These are phyloP conservation scores for Trametes punicea DNA, from an alignment of 768 basidiomycete species.

Conservation along the genomic window DNA sequence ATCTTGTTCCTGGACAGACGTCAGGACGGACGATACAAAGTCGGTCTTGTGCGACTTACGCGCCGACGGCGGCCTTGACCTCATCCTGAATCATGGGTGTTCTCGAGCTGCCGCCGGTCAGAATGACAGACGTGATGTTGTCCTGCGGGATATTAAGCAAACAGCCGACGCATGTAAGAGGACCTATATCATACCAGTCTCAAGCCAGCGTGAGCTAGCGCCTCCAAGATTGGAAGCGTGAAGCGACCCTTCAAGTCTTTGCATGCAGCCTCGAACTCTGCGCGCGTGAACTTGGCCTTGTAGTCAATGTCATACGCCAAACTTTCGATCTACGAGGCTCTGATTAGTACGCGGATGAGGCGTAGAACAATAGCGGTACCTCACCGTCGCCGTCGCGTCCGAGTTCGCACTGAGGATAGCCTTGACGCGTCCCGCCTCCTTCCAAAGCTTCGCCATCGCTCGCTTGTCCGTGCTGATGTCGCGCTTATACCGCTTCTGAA, in stretches of 20 bases:
- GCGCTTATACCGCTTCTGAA: conserved; percentile 66
- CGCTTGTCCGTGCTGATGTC: conserved; percentile 71
- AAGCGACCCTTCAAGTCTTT: conserved; percentile 62
- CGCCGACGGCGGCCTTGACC: conserved; percentile 73
- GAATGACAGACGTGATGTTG: conserved; percentile 82
- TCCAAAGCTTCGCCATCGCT: conserved; percentile 92
- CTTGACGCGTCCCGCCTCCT: conserved; percentile 91
- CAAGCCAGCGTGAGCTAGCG: conserved; percentile 62
- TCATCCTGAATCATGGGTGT: conserved; percentile 91
- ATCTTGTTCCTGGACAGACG: conserved; percentile 60
- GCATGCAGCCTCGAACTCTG: conserved; percentile 74
- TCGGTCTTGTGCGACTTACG: conserved; percentile 42
- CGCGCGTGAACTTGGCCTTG: conserved; percentile 69
- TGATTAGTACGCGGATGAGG: background rate
- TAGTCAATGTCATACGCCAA: conserved; percentile 90
- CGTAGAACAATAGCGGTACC: conserved; percentile 25
- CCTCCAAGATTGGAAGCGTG: conserved; percentile 71
- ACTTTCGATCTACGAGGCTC: conserved; percentile 67
- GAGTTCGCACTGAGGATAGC: conserved; percentile 89
- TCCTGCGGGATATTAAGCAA: conserved; percentile 39
- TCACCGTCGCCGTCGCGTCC: conserved; percentile 70
- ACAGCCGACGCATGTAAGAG: background rate
- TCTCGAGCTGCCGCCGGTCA: conserved; percentile 88
- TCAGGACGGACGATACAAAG: background rate
- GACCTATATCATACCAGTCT: conserved; percentile 47